A percentile compares a stretch with the other conserved stretches of the same genome.
These are phyloP conservation scores for Serpula lacrymans DNA, from an alignment of 768 basidiomycete genomes.

Conservation along the genomic window DNA sequence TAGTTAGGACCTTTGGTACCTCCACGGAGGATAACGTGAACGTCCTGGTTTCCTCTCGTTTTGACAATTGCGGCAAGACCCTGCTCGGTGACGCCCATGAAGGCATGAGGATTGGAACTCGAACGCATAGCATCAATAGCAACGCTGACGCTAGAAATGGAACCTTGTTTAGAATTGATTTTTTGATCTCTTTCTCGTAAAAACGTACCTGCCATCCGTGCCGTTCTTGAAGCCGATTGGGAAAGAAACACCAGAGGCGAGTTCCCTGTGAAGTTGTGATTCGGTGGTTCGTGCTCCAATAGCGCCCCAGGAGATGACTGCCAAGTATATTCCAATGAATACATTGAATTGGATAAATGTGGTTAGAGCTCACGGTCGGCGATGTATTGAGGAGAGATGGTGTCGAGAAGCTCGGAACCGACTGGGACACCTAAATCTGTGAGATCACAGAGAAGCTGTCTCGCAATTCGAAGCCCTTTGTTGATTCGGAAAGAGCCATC, in stretches of 20 bases:
- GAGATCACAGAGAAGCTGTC: slow-evolving; percentile 88
- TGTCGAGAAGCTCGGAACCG: slow-evolving; percentile 91
- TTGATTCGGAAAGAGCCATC: slow-evolving; percentile 95
- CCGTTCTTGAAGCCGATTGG: slow-evolving; percentile 99
- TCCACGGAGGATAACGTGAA: slow-evolving; percentile 95
- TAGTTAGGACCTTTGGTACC: slow-evolving; percentile 92
- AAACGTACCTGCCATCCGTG: slow-evolving; percentile 78
- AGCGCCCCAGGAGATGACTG: slow-evolving; percentile 87
- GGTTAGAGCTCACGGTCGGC: slow-evolving; percentile 56
- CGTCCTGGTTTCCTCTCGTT: slow-evolving; percentile 79
- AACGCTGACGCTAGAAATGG: slow-evolving; percentile 64
- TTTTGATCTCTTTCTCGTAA: too few relatives aligned
- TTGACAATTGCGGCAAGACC: slow-evolving; percentile 95
- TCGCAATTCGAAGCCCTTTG: slow-evolving; percentile 87
- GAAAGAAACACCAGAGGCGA: slow-evolving; percentile 95
- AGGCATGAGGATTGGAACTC: slow-evolving; percentile 88
- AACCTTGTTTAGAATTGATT: too few relatives aligned
- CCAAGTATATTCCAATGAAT: slow-evolving; percentile 4
- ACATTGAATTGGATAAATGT: background rate
- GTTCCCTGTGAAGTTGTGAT: slow-evolving; percentile 94
- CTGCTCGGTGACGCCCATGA: slow-evolving; percentile 90
- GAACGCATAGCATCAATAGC: slow-evolving; percentile 97
- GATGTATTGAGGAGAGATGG: slow-evolving; percentile 79
- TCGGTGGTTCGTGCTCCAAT: slow-evolving; percentile 98
- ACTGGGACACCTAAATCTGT: slow-evolving; percentile 89